Percentiles rank a stretch among this genome's conserved stretches.
Evolutionary conservation across 257 asterid genomes (phyloP).

Genomic region (Verbascum thapsus): DNA sequence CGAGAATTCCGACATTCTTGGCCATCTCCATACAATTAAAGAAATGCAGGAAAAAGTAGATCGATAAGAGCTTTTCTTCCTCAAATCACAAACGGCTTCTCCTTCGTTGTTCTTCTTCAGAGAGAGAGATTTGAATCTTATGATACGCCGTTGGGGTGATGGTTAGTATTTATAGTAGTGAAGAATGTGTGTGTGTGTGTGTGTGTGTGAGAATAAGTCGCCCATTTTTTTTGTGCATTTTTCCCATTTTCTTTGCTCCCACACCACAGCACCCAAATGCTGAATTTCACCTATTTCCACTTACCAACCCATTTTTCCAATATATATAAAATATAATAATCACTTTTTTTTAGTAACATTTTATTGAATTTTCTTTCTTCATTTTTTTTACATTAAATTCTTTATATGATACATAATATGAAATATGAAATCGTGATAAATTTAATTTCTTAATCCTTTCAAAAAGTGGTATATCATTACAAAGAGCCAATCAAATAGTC

Average conservation of each 20-base stretch:
- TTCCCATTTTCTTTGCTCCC: slow-evolving; percentile 43
- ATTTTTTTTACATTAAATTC: no score
- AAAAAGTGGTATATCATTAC: no score
- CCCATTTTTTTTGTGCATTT: slow-evolving; percentile 24
- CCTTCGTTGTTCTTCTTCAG: neutral
- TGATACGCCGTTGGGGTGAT: slow-evolving; percentile 28
- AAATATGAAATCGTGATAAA: no score
- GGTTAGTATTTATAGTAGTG: slow-evolving; percentile 34
- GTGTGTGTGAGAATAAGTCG: slow-evolving; percentile 21
- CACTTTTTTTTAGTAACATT: neutral
- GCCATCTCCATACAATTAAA: no score
- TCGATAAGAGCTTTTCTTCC: neutral
- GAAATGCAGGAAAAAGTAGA: neutral
- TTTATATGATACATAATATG: no score
- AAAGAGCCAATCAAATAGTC: no score
- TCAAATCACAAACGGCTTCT: slow-evolving; percentile 17
- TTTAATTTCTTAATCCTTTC: no score
- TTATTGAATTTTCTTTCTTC: neutral
- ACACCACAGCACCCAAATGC: slow-evolving; percentile 60
- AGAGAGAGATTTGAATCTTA: slow-evolving; percentile 19
- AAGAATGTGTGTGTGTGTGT: neutral
- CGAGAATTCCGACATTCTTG: slow-evolving; percentile 94
- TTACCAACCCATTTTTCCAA: slow-evolving; percentile 34
- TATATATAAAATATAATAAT: no score
- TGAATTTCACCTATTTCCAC: slow-evolving; percentile 45